Percentiles rank a stretch among this genome's conserved stretches.
phyloP scores from a whole-genome alignment of 257 asterid species.

The Nicotiana attenuata region DNA sequence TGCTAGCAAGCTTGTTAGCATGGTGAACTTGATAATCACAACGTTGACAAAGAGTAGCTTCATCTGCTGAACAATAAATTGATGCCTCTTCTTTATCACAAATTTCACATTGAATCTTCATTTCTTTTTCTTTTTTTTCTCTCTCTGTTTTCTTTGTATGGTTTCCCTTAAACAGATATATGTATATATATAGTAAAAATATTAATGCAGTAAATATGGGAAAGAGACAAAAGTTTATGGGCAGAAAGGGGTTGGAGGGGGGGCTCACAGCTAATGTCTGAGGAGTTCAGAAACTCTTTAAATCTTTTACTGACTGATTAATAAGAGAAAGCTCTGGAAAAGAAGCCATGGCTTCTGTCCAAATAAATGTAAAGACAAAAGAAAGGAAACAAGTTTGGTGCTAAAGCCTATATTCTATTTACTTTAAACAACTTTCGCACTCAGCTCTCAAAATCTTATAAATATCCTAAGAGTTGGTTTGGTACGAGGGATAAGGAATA shows the following conservation, averaged over 20 bases:
- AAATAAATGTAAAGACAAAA: constrained; percentile 15
- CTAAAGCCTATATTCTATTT: neutral
- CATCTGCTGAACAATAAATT: constrained; percentile 76
- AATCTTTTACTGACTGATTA: constrained; percentile 20
- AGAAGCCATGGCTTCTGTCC: neutral
- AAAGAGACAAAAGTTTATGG: neutral
- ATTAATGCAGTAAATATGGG: neutral
- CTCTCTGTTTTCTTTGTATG: neutral
- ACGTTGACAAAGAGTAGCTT: constrained; percentile 67
- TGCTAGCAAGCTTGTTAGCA: constrained; percentile 72
- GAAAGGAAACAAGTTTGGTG: constrained; percentile 24
- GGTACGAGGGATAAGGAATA: no score
- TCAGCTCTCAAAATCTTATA: constrained; percentile 13
- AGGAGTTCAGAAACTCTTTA: constrained; percentile 11
- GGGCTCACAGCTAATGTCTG: constrained; percentile 41
- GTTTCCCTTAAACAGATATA: constrained; percentile 21
- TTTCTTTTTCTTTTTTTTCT: constrained; percentile 7
- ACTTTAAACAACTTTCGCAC: constrained; percentile 22
- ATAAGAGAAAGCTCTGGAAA: constrained; percentile 44
- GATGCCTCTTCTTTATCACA: constrained; percentile 69
- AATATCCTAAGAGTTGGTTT: no score
- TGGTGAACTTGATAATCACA: constrained; percentile 70
- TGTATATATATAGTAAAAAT: neutral
- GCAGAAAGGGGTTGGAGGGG: constrained; percentile 12
- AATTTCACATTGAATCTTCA: constrained; percentile 85